These are phyloP conservation scores for Oryza glumipatula DNA, from an alignment of 176 grass and related monocot genomes.

Conservation along the genomic window DNA sequence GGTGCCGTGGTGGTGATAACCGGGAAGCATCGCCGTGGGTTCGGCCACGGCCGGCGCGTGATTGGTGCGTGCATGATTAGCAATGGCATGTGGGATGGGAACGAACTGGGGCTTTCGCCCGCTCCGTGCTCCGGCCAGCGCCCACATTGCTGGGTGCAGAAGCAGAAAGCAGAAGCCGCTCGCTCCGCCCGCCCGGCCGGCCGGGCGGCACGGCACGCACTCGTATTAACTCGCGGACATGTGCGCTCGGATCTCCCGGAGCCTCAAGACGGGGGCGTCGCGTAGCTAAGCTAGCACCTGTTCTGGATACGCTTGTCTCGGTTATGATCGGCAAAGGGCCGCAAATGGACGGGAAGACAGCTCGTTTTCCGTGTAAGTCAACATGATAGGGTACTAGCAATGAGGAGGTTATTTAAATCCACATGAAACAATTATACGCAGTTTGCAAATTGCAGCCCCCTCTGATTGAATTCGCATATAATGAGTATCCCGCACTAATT, in stretches of 20 bases:
- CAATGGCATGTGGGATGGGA: constrained; percentile 29
- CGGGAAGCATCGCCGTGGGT: constrained; percentile 31
- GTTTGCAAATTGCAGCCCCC: neutral
- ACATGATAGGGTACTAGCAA: neutral
- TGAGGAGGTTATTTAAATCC: constrained; percentile 32
- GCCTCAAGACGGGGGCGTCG: constrained; percentile 27
- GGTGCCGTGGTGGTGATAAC: neutral
- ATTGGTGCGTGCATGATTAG: constrained; percentile 32
- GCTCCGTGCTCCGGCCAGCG: constrained; percentile 4
- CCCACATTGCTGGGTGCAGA: constrained; percentile 22
- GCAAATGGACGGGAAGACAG: neutral
- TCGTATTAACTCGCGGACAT: constrained; percentile 18
- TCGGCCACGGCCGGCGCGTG: neutral
- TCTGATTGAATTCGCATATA: neutral
- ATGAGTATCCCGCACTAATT: neutral
- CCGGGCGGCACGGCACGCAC: neutral
- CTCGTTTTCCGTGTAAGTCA: constrained; percentile 8
- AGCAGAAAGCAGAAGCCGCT: too few species aligned
- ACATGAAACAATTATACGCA: neutral
- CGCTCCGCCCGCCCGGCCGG: neutral
- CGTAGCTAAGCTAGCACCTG: constrained; percentile 19
- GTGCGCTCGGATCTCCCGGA: constrained; percentile 30
- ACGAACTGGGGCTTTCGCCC: neutral
- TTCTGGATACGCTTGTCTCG: constrained; percentile 27
- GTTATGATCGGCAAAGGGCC: neutral